Conservation (phyloP, 345 rosid species). For the Cardamine occulta region DNA sequence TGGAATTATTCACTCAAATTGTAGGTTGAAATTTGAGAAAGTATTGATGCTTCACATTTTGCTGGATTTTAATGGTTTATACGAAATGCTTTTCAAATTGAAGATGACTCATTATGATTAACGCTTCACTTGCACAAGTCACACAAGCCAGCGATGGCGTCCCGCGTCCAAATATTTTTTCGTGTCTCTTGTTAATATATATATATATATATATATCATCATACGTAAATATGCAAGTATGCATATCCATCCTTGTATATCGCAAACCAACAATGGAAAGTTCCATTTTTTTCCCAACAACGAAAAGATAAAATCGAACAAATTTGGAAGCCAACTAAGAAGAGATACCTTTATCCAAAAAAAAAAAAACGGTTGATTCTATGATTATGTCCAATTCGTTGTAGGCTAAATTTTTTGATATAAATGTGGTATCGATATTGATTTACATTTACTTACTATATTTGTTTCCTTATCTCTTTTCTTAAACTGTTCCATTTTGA, state of each 20-base stretch:
- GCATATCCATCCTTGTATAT: too few relatives aligned
- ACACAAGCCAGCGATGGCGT: conserved; percentile 32
- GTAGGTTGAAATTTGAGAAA: not conserved
- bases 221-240: too few relatives aligned
- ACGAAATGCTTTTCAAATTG: conserved; percentile 10
- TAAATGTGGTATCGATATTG: not conserved
- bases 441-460: not conserved
- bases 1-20: not conserved
- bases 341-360: too few relatives aligned
- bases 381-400: conserved; percentile 2
- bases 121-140: not conserved
- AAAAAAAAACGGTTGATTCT: not conserved
- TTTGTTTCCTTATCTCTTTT: not conserved
- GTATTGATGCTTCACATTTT: conserved; percentile 5
- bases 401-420: not conserved
- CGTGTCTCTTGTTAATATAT: not conserved
- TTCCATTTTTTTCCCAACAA: too few relatives aligned
- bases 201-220: too few relatives aligned
- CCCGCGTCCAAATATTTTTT: conserved; percentile 12
- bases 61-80: conserved; percentile 22
- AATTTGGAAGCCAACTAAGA: too few relatives aligned
- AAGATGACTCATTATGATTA: conserved; percentile 4
- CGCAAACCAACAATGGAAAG: too few relatives aligned
- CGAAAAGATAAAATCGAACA: too few relatives aligned
- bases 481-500: not conserved